Evolutionary conservation across 2,329 filamentous ascomycete species (phyloP), one percentile per base, ranked within the genome.

Genomic region (Fusarium cicatricum): DNA sequence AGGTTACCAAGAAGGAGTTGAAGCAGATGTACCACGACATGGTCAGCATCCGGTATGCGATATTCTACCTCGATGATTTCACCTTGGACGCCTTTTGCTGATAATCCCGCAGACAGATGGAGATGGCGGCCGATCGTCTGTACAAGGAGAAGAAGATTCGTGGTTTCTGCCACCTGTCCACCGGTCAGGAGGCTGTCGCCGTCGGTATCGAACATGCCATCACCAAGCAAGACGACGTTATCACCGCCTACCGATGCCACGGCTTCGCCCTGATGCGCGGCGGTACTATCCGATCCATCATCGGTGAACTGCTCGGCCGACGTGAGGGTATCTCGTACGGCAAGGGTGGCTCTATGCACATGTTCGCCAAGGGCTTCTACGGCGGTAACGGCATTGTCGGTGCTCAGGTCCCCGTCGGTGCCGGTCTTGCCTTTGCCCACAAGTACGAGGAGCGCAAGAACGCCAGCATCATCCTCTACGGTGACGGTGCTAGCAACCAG

Each of bases 91-190:
- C 16, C 32, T n/a, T 48, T 52, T 62, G 50, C 72, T 74, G 59
- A 75, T 70, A 71, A 71, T 68, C 64, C 45, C 67, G 59, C 70
- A 97, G 93, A 81, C 95, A 96, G 78, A 97, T 99, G 95, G 95
- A 99, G 82, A 97, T 99, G 94, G 93, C 94, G 67, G 92, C 95
- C 81, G 95, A 99, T 77, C 88, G 94, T 76, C 84, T 99, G 73
- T 99, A 99, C 91, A 99, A 99, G 85, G 95, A 98, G 85, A 99
- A 99, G 90, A 98, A 99, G 86, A 98, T 99, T 72, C 91, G 95
- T 72, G 95, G 95, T 82, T 99, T 99, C 90, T 99, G 95, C 83
- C 95, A 99, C 82, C 81, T 99, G 79, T 98, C 95, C 55, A 96
- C 90, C 56, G 95, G 95, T 62, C 95, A 99, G 81, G 95, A 99